Evolutionary conservation across 805 yeast genomes (phyloP), one percentile per base, ranked within the genome.

Genomic region (Cephaloascus albidus): DNA sequence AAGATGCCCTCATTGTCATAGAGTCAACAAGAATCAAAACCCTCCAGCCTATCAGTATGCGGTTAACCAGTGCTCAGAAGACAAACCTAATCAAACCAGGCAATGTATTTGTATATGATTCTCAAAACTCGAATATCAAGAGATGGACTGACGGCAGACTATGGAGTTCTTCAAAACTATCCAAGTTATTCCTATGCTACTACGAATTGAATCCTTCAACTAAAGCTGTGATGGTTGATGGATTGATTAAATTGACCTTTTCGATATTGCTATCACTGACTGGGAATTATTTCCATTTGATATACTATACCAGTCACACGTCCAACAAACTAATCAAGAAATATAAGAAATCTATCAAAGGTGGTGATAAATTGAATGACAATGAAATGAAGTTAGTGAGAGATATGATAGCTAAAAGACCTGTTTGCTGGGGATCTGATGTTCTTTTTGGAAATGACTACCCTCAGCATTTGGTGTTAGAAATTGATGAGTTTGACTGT

Each of bases 141-240:
- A 60, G 89, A 20, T 82, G 90, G 89, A 82, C 89, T 1, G 90
- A 82, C 50, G 86, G 89, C 17, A 72, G 73, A 45, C 67, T 71
- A 28, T 82, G 90, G 89, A 68, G 77, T 42, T 85, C 88, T 2
- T 76, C 84, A 1, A 66, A 87, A 42, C 87, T 83, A 1, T 68
- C 70, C 3, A 84, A 85, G 3, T 66, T 72, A 2, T 81, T 81
- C 49, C 58, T 81, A 23, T 71, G 75, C 3, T 81, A 81, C 55
- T 68, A 74, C 38, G 87, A 82, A 52, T 70, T 79, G 65, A 79
- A 76, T 42, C 10, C 28, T 6, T 6, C 6, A 6, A 6, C 12
- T 23, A 12, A 23, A 12, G 12, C 28, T 23, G 28, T 8, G 6
- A 23, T 8, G 28, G 28, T 12, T 8, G 12, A 23, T 23, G 28